Evolutionary conservation across 179 eudicot genomes (phyloP).

Genomic region (Silene coronaria): DNA sequence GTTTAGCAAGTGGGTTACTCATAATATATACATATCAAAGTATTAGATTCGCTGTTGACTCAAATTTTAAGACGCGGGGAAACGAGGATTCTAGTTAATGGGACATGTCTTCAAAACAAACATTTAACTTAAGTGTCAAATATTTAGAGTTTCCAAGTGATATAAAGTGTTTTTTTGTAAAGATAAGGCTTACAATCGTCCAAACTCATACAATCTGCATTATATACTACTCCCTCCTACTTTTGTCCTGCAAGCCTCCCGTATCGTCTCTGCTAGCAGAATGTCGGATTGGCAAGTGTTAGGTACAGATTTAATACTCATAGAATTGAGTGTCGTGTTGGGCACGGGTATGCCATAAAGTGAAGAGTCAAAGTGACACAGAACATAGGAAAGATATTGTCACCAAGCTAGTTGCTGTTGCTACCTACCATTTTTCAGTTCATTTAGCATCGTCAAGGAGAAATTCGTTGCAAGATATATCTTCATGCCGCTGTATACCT

Average conservation of each 20-base stretch:
- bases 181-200: neutral
- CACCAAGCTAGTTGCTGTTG: neutral
- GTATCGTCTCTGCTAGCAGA: neutral
- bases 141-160: neutral
- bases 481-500: neutral
- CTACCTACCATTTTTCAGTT: neutral
- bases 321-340: neutral
- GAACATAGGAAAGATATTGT: neutral
- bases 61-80: neutral
- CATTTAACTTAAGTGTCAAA: neutral
- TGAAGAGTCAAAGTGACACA: neutral
- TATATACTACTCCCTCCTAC: neutral
- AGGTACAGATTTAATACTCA: neutral
- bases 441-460: neutral
- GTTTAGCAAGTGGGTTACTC: too few relatives aligned
- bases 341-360: neutral
- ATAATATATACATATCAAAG: neutral
- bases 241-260: neutral
- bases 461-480: neutral
- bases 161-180: too few relatives aligned
- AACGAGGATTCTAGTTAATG: neutral
- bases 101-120: neutral
- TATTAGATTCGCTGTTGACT: neutral
- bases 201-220: neutral
- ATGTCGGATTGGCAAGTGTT: neutral